A percentile compares a stretch with the other conserved stretches of the same genome.
phyloP scores from a whole-genome alignment of 345 rosid species.

The Sonneratia alba region DNA sequence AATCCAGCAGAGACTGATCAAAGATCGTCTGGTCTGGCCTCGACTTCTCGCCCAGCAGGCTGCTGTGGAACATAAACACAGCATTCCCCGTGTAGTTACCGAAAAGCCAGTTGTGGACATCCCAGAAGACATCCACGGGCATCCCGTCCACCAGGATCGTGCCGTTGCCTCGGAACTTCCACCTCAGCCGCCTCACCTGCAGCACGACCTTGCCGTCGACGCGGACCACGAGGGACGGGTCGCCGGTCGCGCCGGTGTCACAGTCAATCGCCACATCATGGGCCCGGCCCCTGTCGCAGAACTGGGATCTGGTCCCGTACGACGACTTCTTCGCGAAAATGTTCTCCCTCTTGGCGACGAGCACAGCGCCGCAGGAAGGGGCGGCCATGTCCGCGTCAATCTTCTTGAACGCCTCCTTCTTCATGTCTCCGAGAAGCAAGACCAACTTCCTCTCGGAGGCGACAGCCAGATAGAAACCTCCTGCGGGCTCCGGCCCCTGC shows the following conservation, averaged over 20 bases:
- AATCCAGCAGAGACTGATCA: conserved; percentile 13
- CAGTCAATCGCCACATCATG: conserved; percentile 79
- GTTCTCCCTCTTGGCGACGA: conserved; percentile 68
- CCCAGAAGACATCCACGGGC: conserved; percentile 87
- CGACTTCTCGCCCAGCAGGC: conserved; percentile 29
- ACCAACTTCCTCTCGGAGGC: conserved; percentile 51
- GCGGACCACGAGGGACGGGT: conserved; percentile 71
- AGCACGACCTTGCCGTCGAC: conserved; percentile 62
- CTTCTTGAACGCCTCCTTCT: conserved; percentile 70
- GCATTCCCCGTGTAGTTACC: conserved; percentile 64
- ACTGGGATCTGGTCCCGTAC: conserved; percentile 65
- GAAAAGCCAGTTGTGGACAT: conserved; percentile 92
- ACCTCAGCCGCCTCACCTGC: conserved; percentile 73
- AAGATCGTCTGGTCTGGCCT: conserved; percentile 13
- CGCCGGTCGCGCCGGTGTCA: conserved; percentile 45
- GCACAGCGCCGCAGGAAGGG: conserved; percentile 28
- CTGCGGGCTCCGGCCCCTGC: conserved; percentile 69
- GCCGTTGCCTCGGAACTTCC: conserved; percentile 92
- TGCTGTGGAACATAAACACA: conserved; percentile 82
- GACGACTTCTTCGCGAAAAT: conserved; percentile 70
- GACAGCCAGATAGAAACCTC: conserved; percentile 59
- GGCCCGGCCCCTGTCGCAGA: conserved; percentile 45
- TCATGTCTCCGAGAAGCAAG: conserved; percentile 75
- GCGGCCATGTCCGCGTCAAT: conserved; percentile 28
- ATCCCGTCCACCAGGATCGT: conserved; percentile 78